phyloP scores from a whole-genome alignment of 2,329 filamentous ascomycete genomes.

The Ceratocystis harringtonii region DNA sequence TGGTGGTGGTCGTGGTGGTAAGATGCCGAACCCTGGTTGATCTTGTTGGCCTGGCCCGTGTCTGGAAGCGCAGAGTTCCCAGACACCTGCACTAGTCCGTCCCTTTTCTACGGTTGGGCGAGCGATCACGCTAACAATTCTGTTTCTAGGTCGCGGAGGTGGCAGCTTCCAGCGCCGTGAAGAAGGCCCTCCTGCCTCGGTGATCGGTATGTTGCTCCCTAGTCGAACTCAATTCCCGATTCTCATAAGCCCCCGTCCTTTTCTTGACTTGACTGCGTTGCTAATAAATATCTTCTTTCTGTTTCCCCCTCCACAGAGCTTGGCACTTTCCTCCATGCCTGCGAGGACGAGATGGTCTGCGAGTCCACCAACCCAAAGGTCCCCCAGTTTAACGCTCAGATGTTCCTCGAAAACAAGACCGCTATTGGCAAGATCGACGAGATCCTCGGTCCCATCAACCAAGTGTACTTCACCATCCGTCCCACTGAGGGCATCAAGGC shows the following conservation, averaged over 20 bases:
- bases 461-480: conserved; percentile 97
- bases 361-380: conserved; percentile 89
- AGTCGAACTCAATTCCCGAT: background rate
- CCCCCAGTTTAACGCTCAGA: conserved; percentile 96
- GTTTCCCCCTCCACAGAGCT: conserved; percentile 45
- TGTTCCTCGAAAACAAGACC: conserved; percentile 98
- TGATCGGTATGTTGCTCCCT: conserved; percentile 24
- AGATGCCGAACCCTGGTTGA: conserved; percentile 21
- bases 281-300: background rate
- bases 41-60: background rate
- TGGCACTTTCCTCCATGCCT: conserved; percentile 85
- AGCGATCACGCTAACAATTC: conserved; percentile 3
- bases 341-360: conserved; percentile 97
- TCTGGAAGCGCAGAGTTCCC: no score
- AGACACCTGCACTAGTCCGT: no score
- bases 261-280: background rate
- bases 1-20: conserved; percentile 26
- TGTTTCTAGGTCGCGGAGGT: conserved; percentile 24
- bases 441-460: conserved; percentile 91
- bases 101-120: background rate
- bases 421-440: conserved; percentile 95
- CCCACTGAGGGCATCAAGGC: conserved; percentile 92
- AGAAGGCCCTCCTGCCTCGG: conserved; percentile 27
- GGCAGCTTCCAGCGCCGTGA: conserved; percentile 29
- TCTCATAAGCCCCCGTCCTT: background rate